A percentile compares a stretch with the other conserved stretches of the same genome.
phyloP scores from a whole-genome alignment of 305 asterid genomes.

The Ilex paraguariensis region DNA sequence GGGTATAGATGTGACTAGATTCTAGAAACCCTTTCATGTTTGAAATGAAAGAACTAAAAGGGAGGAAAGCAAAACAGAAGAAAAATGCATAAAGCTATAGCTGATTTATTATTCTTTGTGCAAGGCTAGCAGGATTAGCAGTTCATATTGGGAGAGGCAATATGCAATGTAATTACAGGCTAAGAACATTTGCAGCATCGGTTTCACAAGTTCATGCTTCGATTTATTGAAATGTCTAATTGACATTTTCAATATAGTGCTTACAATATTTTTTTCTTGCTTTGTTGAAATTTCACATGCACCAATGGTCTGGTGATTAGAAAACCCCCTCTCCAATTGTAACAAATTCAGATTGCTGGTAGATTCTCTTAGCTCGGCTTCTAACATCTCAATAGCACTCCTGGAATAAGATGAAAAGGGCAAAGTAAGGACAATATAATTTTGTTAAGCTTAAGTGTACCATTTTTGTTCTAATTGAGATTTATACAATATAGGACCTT shows the following conservation, averaged over 20 bases:
- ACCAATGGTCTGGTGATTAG: conserved; percentile 34
- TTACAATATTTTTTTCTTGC: conserved; percentile 44
- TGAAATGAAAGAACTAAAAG: too few species aligned
- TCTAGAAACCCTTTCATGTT: too few species aligned
- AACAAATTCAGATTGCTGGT: conserved; percentile 25
- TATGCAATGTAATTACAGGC: background rate
- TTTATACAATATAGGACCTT: too few species aligned
- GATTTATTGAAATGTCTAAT: background rate
- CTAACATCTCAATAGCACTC: conserved; percentile 83
- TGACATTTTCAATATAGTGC: conserved; percentile 14
- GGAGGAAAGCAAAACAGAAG: too few species aligned
- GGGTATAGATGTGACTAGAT: too few species aligned
- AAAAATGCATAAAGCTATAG: too few species aligned
- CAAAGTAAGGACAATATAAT: background rate
- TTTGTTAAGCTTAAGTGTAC: too few species aligned
- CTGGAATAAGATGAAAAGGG: conserved; percentile 28
- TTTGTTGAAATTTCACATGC: conserved; percentile 24
- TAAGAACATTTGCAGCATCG: background rate
- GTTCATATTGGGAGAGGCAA: too few species aligned
- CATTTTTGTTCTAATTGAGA: too few species aligned
- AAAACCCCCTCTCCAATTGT: conserved; percentile 20
- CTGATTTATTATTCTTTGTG: too few species aligned
- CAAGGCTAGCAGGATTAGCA: too few species aligned
- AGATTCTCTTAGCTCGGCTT: conserved; percentile 58
- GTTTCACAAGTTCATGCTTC: too few species aligned